Percentiles rank a stretch among this genome's conserved stretches.
These are phyloP conservation scores for Myxozyma lipomycoides DNA, from an alignment of 805 yeast genomes.

Conservation along the genomic window DNA sequence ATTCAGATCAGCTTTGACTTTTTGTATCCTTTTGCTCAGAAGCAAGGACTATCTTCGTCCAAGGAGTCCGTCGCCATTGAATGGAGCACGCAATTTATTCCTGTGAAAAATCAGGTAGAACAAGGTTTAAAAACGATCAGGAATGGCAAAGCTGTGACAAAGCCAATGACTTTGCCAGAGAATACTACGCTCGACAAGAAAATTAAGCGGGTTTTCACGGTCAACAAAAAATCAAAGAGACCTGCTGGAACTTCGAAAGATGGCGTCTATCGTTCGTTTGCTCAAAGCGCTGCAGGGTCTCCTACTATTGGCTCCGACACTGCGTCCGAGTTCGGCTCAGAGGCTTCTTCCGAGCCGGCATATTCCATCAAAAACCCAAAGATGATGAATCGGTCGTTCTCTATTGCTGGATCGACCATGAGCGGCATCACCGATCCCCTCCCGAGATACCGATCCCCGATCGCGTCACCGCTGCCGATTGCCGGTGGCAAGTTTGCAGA, in stretches of 20 bases:
- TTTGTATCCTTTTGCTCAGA: conserved; percentile 29
- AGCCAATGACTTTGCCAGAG: conserved; percentile 31
- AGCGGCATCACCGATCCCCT: conserved; percentile 5
- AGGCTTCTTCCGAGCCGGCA: neutral
- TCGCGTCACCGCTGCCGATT: neutral
- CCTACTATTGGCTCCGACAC: conserved; percentile 12
- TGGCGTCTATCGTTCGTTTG: conserved; percentile 18
- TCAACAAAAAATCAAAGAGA: conserved; percentile 35
- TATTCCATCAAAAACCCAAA: conserved; percentile 1
- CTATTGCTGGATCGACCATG: conserved; percentile 3
- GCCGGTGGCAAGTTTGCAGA: neutral
- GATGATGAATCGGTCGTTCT: conserved; percentile 4
- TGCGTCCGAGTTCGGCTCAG: conserved; percentile 10
- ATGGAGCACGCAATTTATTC: conserved; percentile 34
- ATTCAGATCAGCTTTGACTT: conserved; percentile 29
- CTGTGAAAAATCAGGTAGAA: conserved; percentile 32
- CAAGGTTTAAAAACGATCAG: conserved; percentile 30
- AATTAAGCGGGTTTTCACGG: conserved; percentile 34
- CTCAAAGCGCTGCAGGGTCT: conserved; percentile 6
- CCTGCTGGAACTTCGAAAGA: conserved; percentile 23
- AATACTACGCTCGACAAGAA: conserved; percentile 20
- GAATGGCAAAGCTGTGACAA: conserved; percentile 33
- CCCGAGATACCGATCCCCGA: neutral
- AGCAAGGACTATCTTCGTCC: conserved; percentile 21
- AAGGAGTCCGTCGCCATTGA: conserved; percentile 28